Evolutionary conservation across 2,329 filamentous ascomycete species (phyloP).

Genomic region (Blastomyces parvus): DNA sequence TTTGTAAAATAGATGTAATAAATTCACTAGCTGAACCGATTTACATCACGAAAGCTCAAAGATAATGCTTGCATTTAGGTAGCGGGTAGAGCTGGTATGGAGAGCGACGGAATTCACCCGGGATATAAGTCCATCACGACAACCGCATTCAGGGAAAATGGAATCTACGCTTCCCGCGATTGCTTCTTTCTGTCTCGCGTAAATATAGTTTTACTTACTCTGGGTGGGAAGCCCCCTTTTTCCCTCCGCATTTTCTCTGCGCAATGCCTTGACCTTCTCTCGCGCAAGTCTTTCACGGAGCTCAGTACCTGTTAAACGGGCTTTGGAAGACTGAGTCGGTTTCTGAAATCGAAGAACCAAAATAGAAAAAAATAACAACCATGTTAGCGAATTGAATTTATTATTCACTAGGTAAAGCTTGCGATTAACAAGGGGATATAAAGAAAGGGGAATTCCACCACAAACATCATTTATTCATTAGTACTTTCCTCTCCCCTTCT

Average conservation of each 20-base stretch:
- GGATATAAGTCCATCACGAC: background rate
- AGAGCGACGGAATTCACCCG: background rate
- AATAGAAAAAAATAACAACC: constrained; percentile 11
- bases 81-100: background rate
- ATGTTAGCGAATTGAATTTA: constrained; percentile 10
- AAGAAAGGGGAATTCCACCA: background rate
- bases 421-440: background rate
- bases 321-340: constrained; percentile 12
- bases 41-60: background rate
- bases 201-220: constrained; percentile 13
- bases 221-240: constrained; percentile 15
- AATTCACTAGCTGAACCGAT: background rate
- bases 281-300: constrained; percentile 31
- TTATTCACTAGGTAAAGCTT: background rate
- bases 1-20: background rate
- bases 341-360: constrained; percentile 14
- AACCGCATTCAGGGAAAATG: background rate
- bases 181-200: constrained; percentile 7
- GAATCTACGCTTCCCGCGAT: background rate
- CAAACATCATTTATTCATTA: constrained; percentile 10
- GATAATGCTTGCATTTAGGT: background rate
- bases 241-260: constrained; percentile 21
- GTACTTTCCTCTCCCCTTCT: background rate
- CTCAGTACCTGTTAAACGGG: constrained; percentile 25
- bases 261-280: constrained; percentile 30